Evolutionary conservation across 306 rosid species (phyloP).

Genomic region (Gynostemma pentaphyllum): DNA sequence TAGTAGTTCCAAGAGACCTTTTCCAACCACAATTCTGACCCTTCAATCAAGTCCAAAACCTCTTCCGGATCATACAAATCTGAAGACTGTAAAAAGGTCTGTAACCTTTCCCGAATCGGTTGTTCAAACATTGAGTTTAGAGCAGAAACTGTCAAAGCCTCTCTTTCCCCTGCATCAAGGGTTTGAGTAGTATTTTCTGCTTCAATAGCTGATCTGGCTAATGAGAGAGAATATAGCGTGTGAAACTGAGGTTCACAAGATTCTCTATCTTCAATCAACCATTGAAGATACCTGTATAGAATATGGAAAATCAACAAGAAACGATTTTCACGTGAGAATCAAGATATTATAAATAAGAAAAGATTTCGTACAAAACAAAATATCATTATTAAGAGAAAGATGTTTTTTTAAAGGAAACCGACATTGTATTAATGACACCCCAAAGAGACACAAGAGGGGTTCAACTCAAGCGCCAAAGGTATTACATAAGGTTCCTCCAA

Average conservation of each 20-base stretch:
- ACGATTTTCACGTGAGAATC: background rate
- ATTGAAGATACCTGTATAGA: constrained; percentile 69
- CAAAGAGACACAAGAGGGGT: no score
- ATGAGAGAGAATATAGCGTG: constrained; percentile 86
- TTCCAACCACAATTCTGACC: constrained; percentile 90
- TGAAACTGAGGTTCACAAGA: constrained; percentile 62
- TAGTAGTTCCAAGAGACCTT: constrained; percentile 46
- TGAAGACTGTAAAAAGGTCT: constrained; percentile 78
- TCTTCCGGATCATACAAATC: constrained; percentile 95
- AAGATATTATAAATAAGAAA: background rate
- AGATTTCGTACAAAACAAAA: no score
- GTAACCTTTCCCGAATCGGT: constrained; percentile 73
- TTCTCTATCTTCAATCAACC: constrained; percentile 95
- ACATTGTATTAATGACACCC: background rate
- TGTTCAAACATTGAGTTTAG: constrained; percentile 46
- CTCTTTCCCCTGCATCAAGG: constrained; percentile 31
- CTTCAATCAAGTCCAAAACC: constrained; percentile 83
- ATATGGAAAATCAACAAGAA: constrained; percentile 13
- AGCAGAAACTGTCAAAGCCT: constrained; percentile 19
- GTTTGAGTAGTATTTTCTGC: constrained; percentile 33
- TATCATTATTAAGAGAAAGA: background rate
- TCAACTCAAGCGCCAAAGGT: no score
- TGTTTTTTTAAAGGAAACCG: no score
- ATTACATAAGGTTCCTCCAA: no score
- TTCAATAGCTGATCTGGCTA: constrained; percentile 78